Evolutionary conservation across 2,329 filamentous ascomycete species (phyloP).

Genomic region (Pseudohalonectria lignicola): DNA sequence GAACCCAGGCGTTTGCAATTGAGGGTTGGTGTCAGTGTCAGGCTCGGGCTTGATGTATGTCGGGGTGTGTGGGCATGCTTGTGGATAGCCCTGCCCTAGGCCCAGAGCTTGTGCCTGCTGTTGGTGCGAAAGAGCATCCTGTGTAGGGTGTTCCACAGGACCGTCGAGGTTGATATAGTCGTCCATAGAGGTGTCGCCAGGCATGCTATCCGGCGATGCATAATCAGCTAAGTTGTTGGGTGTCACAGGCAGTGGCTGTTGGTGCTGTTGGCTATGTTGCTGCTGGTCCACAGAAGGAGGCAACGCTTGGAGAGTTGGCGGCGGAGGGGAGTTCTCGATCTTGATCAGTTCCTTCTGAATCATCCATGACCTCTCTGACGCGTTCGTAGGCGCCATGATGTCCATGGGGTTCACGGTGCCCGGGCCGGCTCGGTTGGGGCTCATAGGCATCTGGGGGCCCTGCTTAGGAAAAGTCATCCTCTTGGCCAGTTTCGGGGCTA

Average conservation of each 20-base stretch:
- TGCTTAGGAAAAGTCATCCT: conserved; percentile 8
- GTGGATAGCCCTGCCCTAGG: neutral
- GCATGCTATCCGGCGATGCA: neutral
- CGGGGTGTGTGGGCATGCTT: conserved; percentile 1
- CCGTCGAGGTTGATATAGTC: conserved; percentile 4
- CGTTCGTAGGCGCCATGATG: conserved; percentile 33
- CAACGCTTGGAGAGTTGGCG: no score
- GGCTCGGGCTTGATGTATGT: conserved; percentile 5
- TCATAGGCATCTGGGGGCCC: conserved; percentile 7
- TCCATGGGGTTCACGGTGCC: conserved; percentile 44
- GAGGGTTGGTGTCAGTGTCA: conserved; percentile 4
- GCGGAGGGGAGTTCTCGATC: conserved; percentile 18
- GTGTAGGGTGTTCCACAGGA: conserved; percentile 1
- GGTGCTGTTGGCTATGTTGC: neutral
- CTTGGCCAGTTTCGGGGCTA: neutral
- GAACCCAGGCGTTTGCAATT: conserved; percentile 8
- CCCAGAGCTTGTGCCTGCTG: neutral
- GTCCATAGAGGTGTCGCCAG: conserved; percentile 1
- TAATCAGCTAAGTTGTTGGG: neutral
- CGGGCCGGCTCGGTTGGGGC: conserved; percentile 22
- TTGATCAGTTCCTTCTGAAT: conserved; percentile 22
- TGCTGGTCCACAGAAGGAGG: no score
- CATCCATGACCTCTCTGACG: conserved; percentile 20
- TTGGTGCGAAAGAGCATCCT: conserved; percentile 1
- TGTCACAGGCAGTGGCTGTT: neutral